Evolutionary conservation across 2,329 filamentous ascomycete species (phyloP).

Genomic region (Fusarium sp.): DNA sequence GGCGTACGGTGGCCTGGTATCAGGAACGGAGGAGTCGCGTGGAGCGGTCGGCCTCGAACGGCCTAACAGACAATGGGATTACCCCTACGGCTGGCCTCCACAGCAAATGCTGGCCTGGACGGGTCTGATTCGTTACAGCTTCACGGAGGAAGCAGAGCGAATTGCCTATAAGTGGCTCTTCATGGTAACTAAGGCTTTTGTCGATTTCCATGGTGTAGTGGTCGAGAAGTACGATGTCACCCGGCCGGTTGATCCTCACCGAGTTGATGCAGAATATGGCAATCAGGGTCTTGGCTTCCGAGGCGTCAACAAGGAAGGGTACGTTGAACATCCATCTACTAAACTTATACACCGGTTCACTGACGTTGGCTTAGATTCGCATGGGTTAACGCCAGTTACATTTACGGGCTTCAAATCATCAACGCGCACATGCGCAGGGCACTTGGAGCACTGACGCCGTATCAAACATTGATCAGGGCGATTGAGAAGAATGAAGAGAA

Average conservation of each 20-base stretch:
- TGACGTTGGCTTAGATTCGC: conserved; percentile 74
- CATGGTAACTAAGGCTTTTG: conserved; percentile 98
- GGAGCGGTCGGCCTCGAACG: conserved; percentile 81
- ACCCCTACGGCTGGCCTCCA: conserved; percentile 96
- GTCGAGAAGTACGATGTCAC: conserved; percentile 99
- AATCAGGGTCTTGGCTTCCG: conserved; percentile 97
- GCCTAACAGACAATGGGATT: conserved; percentile 98
- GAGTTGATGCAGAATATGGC: conserved; percentile 95
- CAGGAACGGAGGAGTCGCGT: conserved; percentile 89
- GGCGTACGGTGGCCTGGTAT: conserved; percentile 84
- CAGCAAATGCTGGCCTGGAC: conserved; percentile 99
- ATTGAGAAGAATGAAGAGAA: conserved; percentile 64
- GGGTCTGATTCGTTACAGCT: conserved; percentile 89
- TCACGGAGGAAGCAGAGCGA: conserved; percentile 86
- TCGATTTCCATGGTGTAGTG: conserved; percentile 97
- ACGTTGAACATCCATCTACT: conserved; percentile 28
- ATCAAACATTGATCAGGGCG: conserved; percentile 81
- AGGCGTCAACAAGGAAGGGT: conserved; percentile 96
- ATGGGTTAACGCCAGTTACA: conserved; percentile 98
- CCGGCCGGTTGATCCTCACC: conserved; percentile 86
- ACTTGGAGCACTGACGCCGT: conserved; percentile 86
- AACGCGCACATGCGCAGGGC: conserved; percentile 90
- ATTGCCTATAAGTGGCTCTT: conserved; percentile 96
- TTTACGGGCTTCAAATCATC: conserved; percentile 89
- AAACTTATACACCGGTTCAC: conserved; percentile 15